Evolutionary conservation across 116 monocot species (phyloP), one percentile per base, ranked within the genome.

Genomic region (Cymodocea nodosa): DNA sequence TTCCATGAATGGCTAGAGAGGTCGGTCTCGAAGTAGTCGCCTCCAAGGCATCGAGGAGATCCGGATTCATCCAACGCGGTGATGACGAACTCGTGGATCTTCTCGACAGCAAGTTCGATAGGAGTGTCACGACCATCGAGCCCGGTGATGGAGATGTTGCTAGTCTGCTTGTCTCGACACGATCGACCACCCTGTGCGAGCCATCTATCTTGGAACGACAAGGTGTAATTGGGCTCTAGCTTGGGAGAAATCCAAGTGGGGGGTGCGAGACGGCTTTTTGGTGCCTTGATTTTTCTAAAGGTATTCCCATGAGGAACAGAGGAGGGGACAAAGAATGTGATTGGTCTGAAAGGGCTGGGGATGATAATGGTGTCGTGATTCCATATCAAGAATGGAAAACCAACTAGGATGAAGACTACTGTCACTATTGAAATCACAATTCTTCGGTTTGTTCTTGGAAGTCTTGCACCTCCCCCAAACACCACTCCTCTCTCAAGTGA

Each of bases 21-120:
- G 70, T 97, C 91, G 13, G 77, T 75, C 80, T 97, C 97, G 70
- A 97, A 91, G 81, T 84, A 97, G 72, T 97, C 97, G 0, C 91
- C 97, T 64, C 94, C 97, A 15, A 77, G 56, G 69, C 85, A 87
- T 17, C 85, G 82, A 4, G 37, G 69, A 7, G 19, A 25, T 24
- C 83, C 83, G 24, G 35, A 7, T 22, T 65, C 81, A 54, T 91
- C 87, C 19, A 87, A 58, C 4, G 97, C 74, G 4, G n/a, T 23
- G 65, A 97, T 40, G 34, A 51, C 17, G 61, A 91, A 80, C 55
- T 81, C 72, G 70, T 87, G 90, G 22, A 80, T 59, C 16, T 76
- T 74, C 9, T 71, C 81, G 5, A 84, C 62, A 0, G 64, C 9
- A 16, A 94, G 70, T 6, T 49, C 35, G 22, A 75, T 7, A 7